Conservation (phyloP, 2,329 filamentous ascomycete species). For the Blumeria graminis region DNA sequence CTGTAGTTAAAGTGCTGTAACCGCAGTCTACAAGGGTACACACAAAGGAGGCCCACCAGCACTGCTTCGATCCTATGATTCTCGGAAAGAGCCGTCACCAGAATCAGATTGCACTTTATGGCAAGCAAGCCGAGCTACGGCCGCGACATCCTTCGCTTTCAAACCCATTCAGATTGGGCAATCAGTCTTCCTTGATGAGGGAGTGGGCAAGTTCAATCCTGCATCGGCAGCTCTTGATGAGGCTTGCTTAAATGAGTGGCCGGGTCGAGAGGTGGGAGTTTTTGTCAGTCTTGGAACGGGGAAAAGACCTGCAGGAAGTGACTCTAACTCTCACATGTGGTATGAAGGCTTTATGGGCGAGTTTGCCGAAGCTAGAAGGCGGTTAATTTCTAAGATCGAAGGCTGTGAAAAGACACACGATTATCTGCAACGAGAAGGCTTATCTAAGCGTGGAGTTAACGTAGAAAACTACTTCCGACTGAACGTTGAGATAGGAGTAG, state of each 20-base stretch:
- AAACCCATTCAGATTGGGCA: slow-evolving; percentile 90
- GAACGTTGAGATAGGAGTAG: slow-evolving; percentile 91
- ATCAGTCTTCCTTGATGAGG: slow-evolving; percentile 83
- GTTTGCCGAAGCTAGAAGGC: slow-evolving; percentile 70
- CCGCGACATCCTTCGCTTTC: slow-evolving; percentile 74
- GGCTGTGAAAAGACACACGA: slow-evolving; percentile 81
- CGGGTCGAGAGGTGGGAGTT: slow-evolving; percentile 72
- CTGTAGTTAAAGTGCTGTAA: slow-evolving; percentile 45
- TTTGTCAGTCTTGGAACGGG: slow-evolving; percentile 92
- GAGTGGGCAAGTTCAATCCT: slow-evolving; percentile 77
- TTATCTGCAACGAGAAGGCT: slow-evolving; percentile 57
- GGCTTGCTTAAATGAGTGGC: slow-evolving; percentile 81
- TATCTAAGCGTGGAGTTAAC: slow-evolving; percentile 56
- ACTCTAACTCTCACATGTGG: slow-evolving; percentile 57
- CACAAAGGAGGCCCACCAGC: slow-evolving; percentile 40
- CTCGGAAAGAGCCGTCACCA: slow-evolving; percentile 67
- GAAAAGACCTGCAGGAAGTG: slow-evolving; percentile 44
- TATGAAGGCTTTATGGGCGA: slow-evolving; percentile 85
- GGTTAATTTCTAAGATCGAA: slow-evolving; percentile 78
- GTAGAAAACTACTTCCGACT: slow-evolving; percentile 81
- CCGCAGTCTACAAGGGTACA: slow-evolving; percentile 73
- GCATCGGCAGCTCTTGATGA: slow-evolving; percentile 70
- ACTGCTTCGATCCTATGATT: slow-evolving; percentile 82
- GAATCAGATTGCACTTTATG: slow-evolving; percentile 91
- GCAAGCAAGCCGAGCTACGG: slow-evolving; percentile 91